Percentiles rank a stretch among this genome's conserved stretches.
These are phyloP conservation scores for Epichloe typhina DNA, from an alignment of 2,329 filamentous ascomycete genomes.

Conservation along the genomic window DNA sequence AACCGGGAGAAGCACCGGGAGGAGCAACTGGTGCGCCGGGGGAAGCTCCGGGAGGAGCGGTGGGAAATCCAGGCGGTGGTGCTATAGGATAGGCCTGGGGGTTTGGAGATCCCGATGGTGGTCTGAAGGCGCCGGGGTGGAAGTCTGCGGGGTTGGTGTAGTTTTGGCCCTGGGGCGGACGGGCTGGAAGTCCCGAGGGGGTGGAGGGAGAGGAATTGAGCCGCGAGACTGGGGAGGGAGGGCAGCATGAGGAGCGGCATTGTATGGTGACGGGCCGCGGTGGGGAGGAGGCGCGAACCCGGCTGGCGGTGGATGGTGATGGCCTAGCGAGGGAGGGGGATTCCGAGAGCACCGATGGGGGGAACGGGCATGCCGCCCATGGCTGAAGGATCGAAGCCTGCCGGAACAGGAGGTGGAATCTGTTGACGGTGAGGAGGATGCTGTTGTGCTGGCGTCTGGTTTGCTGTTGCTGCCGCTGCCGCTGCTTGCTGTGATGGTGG, in stretches of 20 bases:
- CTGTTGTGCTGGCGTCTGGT: conserved; percentile 11
- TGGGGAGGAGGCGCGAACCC: conserved; percentile 23
- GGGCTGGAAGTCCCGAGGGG: conserved; percentile 37
- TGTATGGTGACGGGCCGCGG: conserved; percentile 21
- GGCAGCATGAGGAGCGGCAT: conserved; percentile 8
- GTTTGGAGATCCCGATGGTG: conserved; percentile 24
- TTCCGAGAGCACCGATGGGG: conserved; percentile 3
- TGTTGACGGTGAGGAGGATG: conserved; percentile 14
- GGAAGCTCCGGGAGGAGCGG: conserved; percentile 21
- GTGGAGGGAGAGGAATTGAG: conserved; percentile 30
- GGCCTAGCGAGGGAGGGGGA: conserved; percentile 11
- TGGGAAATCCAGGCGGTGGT: conserved; percentile 28
- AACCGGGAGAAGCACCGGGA: conserved; percentile 29
- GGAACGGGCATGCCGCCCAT: conserved; percentile 11
- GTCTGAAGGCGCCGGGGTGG: conserved; percentile 30
- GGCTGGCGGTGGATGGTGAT: conserved; percentile 18
- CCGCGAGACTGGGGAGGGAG: conserved; percentile 15
- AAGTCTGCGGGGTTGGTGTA: conserved; percentile 35
- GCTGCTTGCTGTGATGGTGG: conserved; percentile 1
- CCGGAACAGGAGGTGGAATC: conserved; percentile 9
- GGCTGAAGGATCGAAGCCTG: conserved; percentile 23
- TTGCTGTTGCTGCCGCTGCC: conserved; percentile 2
- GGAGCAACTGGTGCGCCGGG: conserved; percentile 18
- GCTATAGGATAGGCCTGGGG: conserved; percentile 26
- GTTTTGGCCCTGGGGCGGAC: conserved; percentile 34